A percentile compares a stretch with the other conserved stretches of the same genome.
Conservation (phyloP, 2,329 filamentous ascomycete species). For the Truncatella angustata region DNA sequence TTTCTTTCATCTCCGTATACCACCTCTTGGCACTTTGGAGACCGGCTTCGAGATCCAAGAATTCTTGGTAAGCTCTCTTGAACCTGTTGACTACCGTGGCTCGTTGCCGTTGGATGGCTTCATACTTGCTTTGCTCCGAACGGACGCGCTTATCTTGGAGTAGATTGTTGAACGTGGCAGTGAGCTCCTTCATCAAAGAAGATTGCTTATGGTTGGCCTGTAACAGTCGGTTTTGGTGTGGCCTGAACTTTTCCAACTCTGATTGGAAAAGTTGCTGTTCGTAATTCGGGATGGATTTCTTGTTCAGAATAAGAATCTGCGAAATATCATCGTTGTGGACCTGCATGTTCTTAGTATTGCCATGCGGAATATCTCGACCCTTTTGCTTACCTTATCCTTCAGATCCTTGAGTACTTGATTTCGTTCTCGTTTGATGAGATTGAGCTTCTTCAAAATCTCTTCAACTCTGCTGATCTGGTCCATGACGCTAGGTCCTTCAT, state of each 20-base stretch:
- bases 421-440: conserved; percentile 86
- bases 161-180: conserved; percentile 79
- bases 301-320: conserved; percentile 94
- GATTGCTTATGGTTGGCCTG: conserved; percentile 96
- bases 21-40: conserved; percentile 86
- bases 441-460: conserved; percentile 85
- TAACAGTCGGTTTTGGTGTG: conserved; percentile 85
- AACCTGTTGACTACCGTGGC: conserved; percentile 81
- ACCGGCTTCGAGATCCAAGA: conserved; percentile 83
- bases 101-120: conserved; percentile 79
- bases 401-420: conserved; percentile 92
- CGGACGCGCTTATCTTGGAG: conserved; percentile 92
- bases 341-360: conserved; percentile 44
- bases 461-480: conserved; percentile 90
- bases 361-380: no score
- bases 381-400: conserved; percentile 79
- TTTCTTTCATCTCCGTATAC: conserved; percentile 95
- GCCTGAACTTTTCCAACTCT: conserved; percentile 95
- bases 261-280: conserved; percentile 91
- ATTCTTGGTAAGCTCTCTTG: conserved; percentile 88
- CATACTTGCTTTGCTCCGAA: conserved; percentile 93
- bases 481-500: conserved; percentile 74
- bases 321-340: conserved; percentile 96
- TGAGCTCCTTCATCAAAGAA: conserved; percentile 91
- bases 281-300: conserved; percentile 90